These are phyloP conservation scores for Fusarium pilosicola DNA, from an alignment of 2,329 filamentous ascomycete species.

Conservation along the genomic window DNA sequence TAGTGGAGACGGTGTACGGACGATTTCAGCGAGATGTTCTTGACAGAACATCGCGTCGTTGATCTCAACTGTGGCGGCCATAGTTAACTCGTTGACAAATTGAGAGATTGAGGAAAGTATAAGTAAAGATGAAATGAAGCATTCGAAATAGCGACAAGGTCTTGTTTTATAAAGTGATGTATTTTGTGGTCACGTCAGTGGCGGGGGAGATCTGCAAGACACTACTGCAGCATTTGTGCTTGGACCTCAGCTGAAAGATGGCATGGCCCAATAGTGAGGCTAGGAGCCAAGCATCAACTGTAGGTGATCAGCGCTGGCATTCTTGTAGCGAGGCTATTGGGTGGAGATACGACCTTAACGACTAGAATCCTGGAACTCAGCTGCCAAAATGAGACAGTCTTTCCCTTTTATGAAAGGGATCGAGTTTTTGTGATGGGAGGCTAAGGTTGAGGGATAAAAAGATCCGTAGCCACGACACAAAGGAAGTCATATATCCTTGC, in stretches of 20 bases:
- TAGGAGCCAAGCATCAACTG: accelerated
- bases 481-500: too few relatives aligned
- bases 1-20: accelerated
- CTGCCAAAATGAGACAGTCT: not conserved
- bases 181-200: not conserved
- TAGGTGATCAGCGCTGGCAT: accelerated
- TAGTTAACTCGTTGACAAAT: accelerated
- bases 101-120: too few relatives aligned
- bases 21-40: not conserved
- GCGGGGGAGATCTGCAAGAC: not conserved
- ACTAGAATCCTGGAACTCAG: not conserved
- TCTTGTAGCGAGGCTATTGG: not conserved
- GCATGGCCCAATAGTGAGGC: not conserved
- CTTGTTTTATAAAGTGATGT: too few relatives aligned
- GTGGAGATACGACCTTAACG: accelerated
- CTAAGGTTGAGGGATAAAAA: too few relatives aligned
- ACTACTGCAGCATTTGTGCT: not conserved
- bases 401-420: not conserved
- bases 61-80: not conserved
- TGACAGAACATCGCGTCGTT: not conserved
- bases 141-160: accelerated
- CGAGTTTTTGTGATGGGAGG: too few relatives aligned
- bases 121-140: too few relatives aligned
- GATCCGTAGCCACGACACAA: too few relatives aligned
- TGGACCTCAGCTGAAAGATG: not conserved